Conservation (phyloP, 768 basidiomycete species). For the Antrodiella citrinella region DNA sequence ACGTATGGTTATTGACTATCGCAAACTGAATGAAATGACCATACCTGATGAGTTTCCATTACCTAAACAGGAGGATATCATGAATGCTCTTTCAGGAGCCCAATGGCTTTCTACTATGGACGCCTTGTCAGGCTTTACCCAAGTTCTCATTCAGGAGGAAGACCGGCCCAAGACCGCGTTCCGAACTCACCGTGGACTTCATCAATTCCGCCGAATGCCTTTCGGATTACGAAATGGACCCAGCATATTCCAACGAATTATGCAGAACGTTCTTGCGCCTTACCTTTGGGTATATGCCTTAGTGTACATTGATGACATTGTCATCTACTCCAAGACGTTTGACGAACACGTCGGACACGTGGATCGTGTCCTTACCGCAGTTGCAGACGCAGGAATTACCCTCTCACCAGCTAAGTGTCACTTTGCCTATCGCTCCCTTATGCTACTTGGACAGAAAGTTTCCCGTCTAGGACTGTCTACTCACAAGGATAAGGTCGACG, state of each 20-base stretch:
- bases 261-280: constrained; percentile 23
- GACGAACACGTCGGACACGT: constrained; percentile 21
- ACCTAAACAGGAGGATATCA: constrained; percentile 13
- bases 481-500: constrained; percentile 28
- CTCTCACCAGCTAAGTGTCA: constrained; percentile 29
- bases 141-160: constrained; percentile 23
- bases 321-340: constrained; percentile 33
- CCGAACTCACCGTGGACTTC: too few relatives aligned
- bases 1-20: too few relatives aligned
- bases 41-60: constrained; percentile 17
- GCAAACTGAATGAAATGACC: constrained; percentile 20
- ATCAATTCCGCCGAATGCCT: constrained; percentile 35
- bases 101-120: constrained; percentile 26
- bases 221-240: constrained; percentile 23
- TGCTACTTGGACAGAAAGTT: too few relatives aligned
- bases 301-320: constrained; percentile 38
- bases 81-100: constrained; percentile 17
- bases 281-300: constrained; percentile 33
- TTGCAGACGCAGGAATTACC: constrained; percentile 24
- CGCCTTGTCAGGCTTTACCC: constrained; percentile 32
- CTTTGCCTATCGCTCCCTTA: constrained; percentile 24
- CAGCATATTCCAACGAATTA: constrained; percentile 21
- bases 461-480: constrained; percentile 27
- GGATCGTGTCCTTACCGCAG: constrained; percentile 10
- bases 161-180: constrained; percentile 30